Base-by-base conservation (phyloP, 1,139 yeast species). In the Zygosaccharomyces pseudobailii region DNA sequence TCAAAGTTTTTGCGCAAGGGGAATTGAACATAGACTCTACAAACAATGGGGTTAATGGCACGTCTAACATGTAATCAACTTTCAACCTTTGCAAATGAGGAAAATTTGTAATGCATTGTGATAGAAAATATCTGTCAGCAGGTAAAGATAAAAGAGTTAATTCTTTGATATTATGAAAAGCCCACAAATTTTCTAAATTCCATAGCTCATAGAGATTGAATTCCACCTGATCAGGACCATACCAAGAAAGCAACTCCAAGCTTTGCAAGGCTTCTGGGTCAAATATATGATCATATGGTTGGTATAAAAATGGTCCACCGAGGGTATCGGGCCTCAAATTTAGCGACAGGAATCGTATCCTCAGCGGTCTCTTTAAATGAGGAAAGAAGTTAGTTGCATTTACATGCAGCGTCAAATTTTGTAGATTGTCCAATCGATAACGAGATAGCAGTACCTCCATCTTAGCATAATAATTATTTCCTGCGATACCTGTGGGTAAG, bases 221-320 rank as follows among this genome's bases (percentile, higher is more conserved):
- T 39, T 56, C 57, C 7, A 55, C 25, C 27, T 54, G 55, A 20
- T 45, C 50, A 6, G 50, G 48, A 37, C 52, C 53, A 40, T 60
- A 61, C 67, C 67, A 63, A 9, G 66, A 62, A 20, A 61, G 42
- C 19, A 63, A 53, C 36, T 58, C 58, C 20, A 63, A 42, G 37
- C 53, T 55, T 42, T 54, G 50, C 35, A 63, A 45, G 21, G 47
- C 31, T 4, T 48, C 45, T 2, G 46, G 40, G 42, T 63, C 64
- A 35, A 63, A 61, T 2, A 63, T 48, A 25, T 57, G 57, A 33
- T 49, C 51, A 46, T 58, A 59, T 24, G 55, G 55, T 3, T 35
- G 21, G 47, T 47, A 30, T 20, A 32, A 25, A 43, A 36, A 22
- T 27, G 43, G 27, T 37, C 45, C 50, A 6, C 44, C 47, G 39